Evolutionary conservation across 2,329 filamentous ascomycete genomes (phyloP), one percentile per base, ranked within the genome.

Genomic region (Uncinocarpus reesii): DNA sequence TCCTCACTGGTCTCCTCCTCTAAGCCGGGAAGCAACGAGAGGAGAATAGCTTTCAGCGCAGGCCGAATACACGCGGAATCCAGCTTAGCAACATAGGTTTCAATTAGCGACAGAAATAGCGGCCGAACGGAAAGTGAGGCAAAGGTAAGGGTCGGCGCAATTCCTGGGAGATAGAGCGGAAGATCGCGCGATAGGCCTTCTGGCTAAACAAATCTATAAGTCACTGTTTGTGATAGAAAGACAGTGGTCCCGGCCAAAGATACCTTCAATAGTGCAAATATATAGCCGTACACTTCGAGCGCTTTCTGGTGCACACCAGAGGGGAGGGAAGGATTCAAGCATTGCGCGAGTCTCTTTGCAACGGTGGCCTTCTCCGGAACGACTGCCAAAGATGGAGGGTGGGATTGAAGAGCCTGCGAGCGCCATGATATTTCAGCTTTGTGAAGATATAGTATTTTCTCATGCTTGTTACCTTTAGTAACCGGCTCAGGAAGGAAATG

Each of bases 1-100:
- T 98, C 93, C 62, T 98, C 92, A 55, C 89, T 93, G 7, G 87
- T 93, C 64, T 96, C 92, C 56, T 98, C 92, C 65, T 98, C 92
- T 2, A 98, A 69, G 0, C 89, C 92, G 0, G 92, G 92, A 2
- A 98, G 71, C 24, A 98, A 72, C n/a, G 86, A 83, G 16, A 98
- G 71, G 52, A 96, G 81, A 11, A 96, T 79, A 6, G 89, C 84
- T 65, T 95, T 95, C 67, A 96, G 76, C 1, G 90, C 88, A 2
- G 92, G 88, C 13, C 90, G 79, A 38, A 98, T 72, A 5, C 84
- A 77, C 49, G 75, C 73, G 26, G 81, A 72, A 54, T 89, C 77
- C 28, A 95, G 65, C 38, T 76, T 75, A 21, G 95, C 70, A 46
- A 98, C 80, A 62, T 93, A 79, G 5, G 75, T 79, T 65, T 96